These are phyloP conservation scores for Lathyrus sativus DNA, from an alignment of 306 rosid species.

Conservation along the genomic window DNA sequence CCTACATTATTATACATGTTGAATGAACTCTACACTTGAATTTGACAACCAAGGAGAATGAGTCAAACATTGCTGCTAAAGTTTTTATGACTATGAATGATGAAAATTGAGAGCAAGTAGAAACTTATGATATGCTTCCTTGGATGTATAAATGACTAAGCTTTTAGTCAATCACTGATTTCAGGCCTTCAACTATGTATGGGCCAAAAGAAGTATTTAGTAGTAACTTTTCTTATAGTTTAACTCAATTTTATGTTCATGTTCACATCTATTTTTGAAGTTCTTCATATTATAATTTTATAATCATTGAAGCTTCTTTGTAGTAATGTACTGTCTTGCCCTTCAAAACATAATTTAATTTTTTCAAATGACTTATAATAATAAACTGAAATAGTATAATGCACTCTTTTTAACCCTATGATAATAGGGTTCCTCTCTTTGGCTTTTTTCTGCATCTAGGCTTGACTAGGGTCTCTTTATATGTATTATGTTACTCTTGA, in stretches of 20 bases:
- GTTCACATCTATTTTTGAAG: slow-evolving; percentile 18
- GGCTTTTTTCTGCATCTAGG: slow-evolving; percentile 29
- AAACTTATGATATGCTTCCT: slow-evolving; percentile 17
- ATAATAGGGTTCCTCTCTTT: neutral
- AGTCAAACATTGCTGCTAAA: slow-evolving; percentile 44
- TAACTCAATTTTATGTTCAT: slow-evolving; percentile 5
- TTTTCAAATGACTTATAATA: too few relatives aligned
- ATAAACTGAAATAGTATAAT: too few relatives aligned
- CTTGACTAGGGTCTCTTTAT: slow-evolving; percentile 34
- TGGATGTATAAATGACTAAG: slow-evolving; percentile 28
- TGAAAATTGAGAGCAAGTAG: slow-evolving; percentile 3
- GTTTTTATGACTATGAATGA: slow-evolving; percentile 12
- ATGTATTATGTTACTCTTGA: slow-evolving; percentile 34
- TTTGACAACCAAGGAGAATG: slow-evolving; percentile 22
- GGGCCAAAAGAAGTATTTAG: slow-evolving; percentile 28
- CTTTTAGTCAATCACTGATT: slow-evolving; percentile 31
- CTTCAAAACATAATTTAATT: neutral
- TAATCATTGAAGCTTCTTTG: neutral
- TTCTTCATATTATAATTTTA: neutral
- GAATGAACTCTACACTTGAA: slow-evolving; percentile 23
- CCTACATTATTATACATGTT: slow-evolving; percentile 5
- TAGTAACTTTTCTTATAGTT: neutral
- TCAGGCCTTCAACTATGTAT: slow-evolving; percentile 29
- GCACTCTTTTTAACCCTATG: neutral
- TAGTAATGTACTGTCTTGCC: neutral